Evolutionary conservation across 192 early-diverging fungal genomes (phyloP).

Genomic region (Coemansia sp.): DNA sequence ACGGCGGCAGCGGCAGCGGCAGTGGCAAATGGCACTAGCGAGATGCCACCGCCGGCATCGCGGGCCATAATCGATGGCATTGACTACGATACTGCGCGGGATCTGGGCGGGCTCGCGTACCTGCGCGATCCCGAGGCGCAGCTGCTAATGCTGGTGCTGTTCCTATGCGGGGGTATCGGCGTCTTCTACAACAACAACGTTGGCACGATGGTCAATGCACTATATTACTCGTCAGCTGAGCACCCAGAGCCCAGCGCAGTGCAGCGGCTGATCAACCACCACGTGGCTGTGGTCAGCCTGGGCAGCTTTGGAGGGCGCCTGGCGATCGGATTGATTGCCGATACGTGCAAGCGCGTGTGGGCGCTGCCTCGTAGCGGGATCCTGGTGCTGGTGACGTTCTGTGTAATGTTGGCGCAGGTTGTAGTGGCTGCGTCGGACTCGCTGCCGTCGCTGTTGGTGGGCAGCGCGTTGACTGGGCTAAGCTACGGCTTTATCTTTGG

Average conservation of each 20-base stretch:
- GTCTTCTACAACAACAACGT: slow-evolving; percentile 54
- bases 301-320: slow-evolving; percentile 46
- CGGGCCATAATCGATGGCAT: no score
- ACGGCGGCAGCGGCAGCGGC: not conserved
- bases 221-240: slow-evolving; percentile 45
- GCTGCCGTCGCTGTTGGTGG: slow-evolving; percentile 23
- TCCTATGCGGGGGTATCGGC: slow-evolving; percentile 49
- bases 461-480: slow-evolving; percentile 42
- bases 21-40: not conserved
- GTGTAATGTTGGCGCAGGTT: slow-evolving; percentile 37
- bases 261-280: slow-evolving; percentile 50
- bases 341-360: slow-evolving; percentile 41
- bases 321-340: slow-evolving; percentile 37
- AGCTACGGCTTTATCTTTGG: slow-evolving; percentile 52
- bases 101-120: slow-evolving; percentile 42
- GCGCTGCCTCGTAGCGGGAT: slow-evolving; percentile 43
- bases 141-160: slow-evolving; percentile 43
- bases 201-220: slow-evolving; percentile 49
- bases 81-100: slow-evolving; percentile 49
- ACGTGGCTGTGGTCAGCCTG: slow-evolving; percentile 46
- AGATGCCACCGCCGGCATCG: no score
- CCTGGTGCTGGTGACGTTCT: slow-evolving; percentile 27
- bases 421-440: slow-evolving; percentile 19
- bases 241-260: slow-evolving; percentile 24
- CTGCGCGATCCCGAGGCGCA: slow-evolving; percentile 48